phyloP scores from a whole-genome alignment of 176 grass and related monocot genomes.

The Oryza glaberrima region DNA sequence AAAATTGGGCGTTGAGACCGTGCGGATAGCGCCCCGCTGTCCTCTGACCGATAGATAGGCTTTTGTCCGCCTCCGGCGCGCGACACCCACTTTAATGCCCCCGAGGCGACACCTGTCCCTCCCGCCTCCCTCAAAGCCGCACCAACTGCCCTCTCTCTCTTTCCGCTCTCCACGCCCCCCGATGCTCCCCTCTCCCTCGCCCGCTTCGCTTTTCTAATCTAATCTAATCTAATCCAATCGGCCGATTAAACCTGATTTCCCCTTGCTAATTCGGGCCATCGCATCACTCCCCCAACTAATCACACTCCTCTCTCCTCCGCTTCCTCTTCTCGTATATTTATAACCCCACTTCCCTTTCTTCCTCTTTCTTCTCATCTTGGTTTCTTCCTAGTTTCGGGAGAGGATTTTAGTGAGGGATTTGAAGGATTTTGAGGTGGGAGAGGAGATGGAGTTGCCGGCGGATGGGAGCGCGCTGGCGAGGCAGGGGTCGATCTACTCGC shows the following conservation, averaged over 20 bases:
- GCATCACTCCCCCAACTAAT: slow-evolving; percentile 32
- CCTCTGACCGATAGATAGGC: slow-evolving; percentile 22
- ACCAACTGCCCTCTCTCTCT: slow-evolving; percentile 3
- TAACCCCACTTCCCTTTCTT: slow-evolving; percentile 1
- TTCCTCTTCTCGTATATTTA: not conserved
- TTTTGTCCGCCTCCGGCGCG: slow-evolving; percentile 27
- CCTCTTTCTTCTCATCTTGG: not conserved
- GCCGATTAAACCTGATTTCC: slow-evolving; percentile 18
- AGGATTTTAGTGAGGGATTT: not conserved
- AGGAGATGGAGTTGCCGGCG: slow-evolving; percentile 62
- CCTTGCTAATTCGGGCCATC: slow-evolving; percentile 50
- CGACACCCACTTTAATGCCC: slow-evolving; percentile 40
- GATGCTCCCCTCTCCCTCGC: not conserved
- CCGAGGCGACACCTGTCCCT: slow-evolving; percentile 65
- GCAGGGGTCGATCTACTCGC: slow-evolving; percentile 83
- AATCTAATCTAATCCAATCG: not conserved
- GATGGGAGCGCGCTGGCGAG: slow-evolving; percentile 56
- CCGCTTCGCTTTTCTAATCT: not conserved
- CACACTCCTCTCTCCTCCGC: slow-evolving; percentile 28
- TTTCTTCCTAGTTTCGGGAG: not conserved
- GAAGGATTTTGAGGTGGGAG: not conserved
- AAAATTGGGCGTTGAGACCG: not conserved
- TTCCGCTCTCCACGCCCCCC: not conserved
- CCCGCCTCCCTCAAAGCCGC: slow-evolving; percentile 53
- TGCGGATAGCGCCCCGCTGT: slow-evolving; percentile 12